A percentile compares a stretch with the other conserved stretches of the same genome.
Evolutionary conservation across 2,329 filamentous ascomycete genomes (phyloP).

Genomic region (Capronia americana): DNA sequence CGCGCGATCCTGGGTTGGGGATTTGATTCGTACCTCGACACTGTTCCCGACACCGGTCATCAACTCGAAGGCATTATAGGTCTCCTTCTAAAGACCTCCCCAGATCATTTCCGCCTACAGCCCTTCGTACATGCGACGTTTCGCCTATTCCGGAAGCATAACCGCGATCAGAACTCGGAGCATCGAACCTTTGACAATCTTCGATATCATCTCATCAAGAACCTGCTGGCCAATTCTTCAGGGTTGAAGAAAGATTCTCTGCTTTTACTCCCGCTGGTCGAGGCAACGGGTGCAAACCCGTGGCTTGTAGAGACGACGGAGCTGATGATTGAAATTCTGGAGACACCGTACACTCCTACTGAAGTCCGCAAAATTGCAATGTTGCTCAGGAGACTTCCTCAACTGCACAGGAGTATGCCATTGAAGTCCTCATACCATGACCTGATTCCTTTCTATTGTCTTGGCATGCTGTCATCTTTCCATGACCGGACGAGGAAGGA

Average conservation of each 20-base stretch:
- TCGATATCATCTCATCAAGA: constrained; percentile 66
- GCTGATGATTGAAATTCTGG: constrained; percentile 78
- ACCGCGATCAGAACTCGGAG: constrained; percentile 59
- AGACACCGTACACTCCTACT: constrained; percentile 77
- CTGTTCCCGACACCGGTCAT: constrained; percentile 2
- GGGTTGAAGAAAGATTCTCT: constrained; percentile 75
- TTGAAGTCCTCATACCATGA: constrained; percentile 70
- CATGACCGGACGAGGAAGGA: constrained; percentile 89
- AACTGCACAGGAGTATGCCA: constrained; percentile 65
- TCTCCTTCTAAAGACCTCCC: constrained; percentile 12
- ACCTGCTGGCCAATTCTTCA: constrained; percentile 77
- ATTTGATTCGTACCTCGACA: constrained; percentile 30
- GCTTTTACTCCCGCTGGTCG: constrained; percentile 70
- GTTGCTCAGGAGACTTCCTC: constrained; percentile 78
- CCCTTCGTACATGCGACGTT: constrained; percentile 67
- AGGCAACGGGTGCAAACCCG: constrained; percentile 54
- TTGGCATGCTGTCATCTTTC: constrained; percentile 86
- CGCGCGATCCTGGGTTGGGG: constrained; percentile 32
- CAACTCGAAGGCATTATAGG: constrained; percentile 9
- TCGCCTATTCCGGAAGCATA: constrained; percentile 28
- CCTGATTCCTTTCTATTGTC: constrained; percentile 81
- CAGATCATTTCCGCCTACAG: constrained; percentile 54
- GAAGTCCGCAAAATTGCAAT: constrained; percentile 80
- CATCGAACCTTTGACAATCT: constrained; percentile 65
- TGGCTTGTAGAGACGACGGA: constrained; percentile 58